Percentiles rank a stretch among this genome's conserved stretches.
These are phyloP conservation scores for Jatropha multifida DNA, from an alignment of 441 rosid species.

Conservation along the genomic window DNA sequence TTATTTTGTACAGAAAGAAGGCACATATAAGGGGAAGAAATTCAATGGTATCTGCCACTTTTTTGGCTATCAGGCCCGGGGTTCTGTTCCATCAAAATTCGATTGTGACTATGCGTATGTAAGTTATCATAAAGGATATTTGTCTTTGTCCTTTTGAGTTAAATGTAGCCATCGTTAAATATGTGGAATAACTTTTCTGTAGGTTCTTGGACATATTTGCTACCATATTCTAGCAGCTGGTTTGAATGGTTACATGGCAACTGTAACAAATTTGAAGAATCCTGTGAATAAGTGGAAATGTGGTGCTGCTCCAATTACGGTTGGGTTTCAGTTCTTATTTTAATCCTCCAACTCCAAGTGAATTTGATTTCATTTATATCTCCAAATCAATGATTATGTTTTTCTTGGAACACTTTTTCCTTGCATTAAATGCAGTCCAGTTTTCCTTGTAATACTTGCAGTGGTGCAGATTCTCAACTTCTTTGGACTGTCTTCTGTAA, in stretches of 20 bases:
- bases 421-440: neutral
- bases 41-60: conserved; percentile 98
- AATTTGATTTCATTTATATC: neutral
- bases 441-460: neutral
- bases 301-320: conserved; percentile 97
- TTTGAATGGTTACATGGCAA: conserved; percentile 97
- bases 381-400: neutral
- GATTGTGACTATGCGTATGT: conserved; percentile 98
- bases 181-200: conserved; percentile 21
- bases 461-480: neutral
- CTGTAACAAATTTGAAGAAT: conserved; percentile 86
- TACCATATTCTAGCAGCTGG: conserved; percentile 96
- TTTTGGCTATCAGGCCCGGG: conserved; percentile 99
- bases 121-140: conserved; percentile 34
- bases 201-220: conserved; percentile 97
- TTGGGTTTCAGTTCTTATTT: conserved; percentile 34
- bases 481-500: neutral
- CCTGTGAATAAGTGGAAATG: conserved; percentile 96
- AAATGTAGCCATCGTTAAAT: neutral
- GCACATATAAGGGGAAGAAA: conserved; percentile 93
- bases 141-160: neutral
- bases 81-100: conserved; percentile 93
- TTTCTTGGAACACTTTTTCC: neutral
- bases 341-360: neutral
- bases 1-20: conserved; percentile 73